Base-by-base conservation (phyloP, 1,139 yeast species). In the Lodderomyces orthopsilosis region DNA sequence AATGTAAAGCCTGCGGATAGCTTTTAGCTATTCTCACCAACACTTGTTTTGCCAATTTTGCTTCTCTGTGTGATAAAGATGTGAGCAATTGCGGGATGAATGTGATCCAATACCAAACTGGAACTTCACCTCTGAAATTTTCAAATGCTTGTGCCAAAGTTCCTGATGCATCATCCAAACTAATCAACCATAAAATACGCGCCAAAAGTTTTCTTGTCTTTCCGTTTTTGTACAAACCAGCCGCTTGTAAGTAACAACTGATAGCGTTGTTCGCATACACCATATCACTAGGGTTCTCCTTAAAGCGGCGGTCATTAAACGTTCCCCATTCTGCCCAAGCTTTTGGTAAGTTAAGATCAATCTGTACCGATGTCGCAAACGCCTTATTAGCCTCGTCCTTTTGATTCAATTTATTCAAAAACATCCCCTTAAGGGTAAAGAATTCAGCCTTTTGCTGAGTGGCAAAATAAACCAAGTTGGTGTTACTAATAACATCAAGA, bases 241-340 rank as follows among this genome's bases (percentile, higher is more conserved):
- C 97, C 19, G 99, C 98, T 63, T 93, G 98, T 53, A 94, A 74
- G 62, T 91, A 94, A 62, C 98, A 94, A 57, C 95, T 85, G 40
- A 94, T 84, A 2, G 99, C 98, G 61, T 91, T 90, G 51, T 90
- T 85, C 12, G 98, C 98, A 62, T 83, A 86, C 22, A 82, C 81
- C 69, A 88, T 81, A 56, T 89, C 95, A 41, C 74, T 79, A 1
- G 95, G 93, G 51, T 83, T 84, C 53, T 89, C 96, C 54, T 88
- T 87, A 62, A 89, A 84, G 41, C 96, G 73, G 38, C 85, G 80
- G 54, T 94, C 98, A 59, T 90, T 93, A 67, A 90, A 94, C 60
- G 82, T 81, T 48, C 98, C 99, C 98, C 98, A 94, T 62, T 94
- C 98, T 1, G 98, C 98, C 99, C 99, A 94, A 0, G 98, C 98